Evolutionary conservation across 179 eudicot genomes (phyloP), one percentile per base, ranked within the genome.

Genomic region (Silene noctiflora): DNA sequence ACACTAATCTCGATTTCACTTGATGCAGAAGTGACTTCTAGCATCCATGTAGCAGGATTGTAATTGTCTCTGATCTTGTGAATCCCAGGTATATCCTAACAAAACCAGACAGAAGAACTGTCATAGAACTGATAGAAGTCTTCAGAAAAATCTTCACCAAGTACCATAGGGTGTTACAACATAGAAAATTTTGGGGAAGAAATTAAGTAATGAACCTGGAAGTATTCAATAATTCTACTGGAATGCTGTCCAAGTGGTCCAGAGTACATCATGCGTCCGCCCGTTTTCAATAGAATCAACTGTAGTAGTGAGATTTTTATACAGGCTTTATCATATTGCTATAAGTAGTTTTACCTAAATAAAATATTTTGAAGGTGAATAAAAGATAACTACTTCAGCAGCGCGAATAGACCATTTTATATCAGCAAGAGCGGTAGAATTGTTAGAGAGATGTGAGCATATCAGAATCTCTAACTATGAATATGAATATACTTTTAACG

Each of bases 31-130:
- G 94, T 91, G 82, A 92, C 89, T 72, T 92, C 96, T 71, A 92
- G 76, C 87, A 93, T 89, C 96, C 98, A 93, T 55, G 98, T 90
- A 21, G 98, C 94, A 27, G 94, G 96, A 75, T 90, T 91, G 76
- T 90, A 88, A 73, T 87, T 88, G 68, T 85, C 85, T 84, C 48
- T 80, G 29, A 92, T 91, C 75, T 80, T 87, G 46, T 86, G 89
- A 62, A 91, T 85, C 29, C 94, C 91, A 0, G 86, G 67, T 59
- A 92, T 84, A 33, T 76, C 78, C 97, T 92, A 69, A 74, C 59
- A 27, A 65, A 25, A 62, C 44, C 53, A 44, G 63, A 74, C 16
- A 42, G 4, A 74, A 42, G 3, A 74, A 56, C 39, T 33, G 39
- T 33, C 39, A 33, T 33, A 39, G 25, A 35, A 76, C 46, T 9